These are phyloP conservation scores for Populus pruinosa DNA, from an alignment of 345 rosid genomes.

Conservation along the genomic window DNA sequence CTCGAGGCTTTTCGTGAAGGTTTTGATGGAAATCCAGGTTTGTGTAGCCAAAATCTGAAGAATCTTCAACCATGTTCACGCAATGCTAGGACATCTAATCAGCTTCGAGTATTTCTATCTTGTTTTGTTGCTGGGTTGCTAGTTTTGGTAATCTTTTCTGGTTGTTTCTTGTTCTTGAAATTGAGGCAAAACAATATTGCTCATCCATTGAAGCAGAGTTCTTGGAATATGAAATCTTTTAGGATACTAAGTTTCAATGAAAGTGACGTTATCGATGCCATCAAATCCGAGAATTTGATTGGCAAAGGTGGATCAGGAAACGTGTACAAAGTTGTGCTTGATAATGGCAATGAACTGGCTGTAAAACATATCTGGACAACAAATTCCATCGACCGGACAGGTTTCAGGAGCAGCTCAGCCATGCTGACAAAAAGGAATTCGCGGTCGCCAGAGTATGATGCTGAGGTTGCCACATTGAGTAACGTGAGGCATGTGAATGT, in stretches of 20 bases:
- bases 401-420: constrained; percentile 42
- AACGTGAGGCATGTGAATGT: constrained; percentile 79
- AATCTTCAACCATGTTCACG: constrained; percentile 46
- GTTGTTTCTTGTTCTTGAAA: constrained; percentile 36
- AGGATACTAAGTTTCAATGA: constrained; percentile 51
- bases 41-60: constrained; percentile 50
- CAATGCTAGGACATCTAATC: constrained; percentile 19
- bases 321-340: constrained; percentile 64
- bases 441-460: constrained; percentile 47
- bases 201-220: constrained; percentile 32
- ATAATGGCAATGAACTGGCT: constrained; percentile 59
- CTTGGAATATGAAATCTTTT: constrained; percentile 72
- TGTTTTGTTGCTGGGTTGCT: constrained; percentile 40
- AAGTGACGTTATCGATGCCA: constrained; percentile 54
- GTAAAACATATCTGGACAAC: constrained; percentile 73
- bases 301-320: constrained; percentile 86
- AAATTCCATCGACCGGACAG: constrained; percentile 18
- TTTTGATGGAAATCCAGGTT: constrained; percentile 57
- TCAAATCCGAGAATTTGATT: constrained; percentile 66
- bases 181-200: constrained; percentile 26
- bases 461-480: constrained; percentile 71
- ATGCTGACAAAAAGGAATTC: constrained; percentile 36
- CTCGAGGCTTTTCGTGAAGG: constrained; percentile 40
- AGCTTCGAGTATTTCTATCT: constrained; percentile 28
- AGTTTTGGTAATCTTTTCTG: constrained; percentile 34